Conservation (phyloP, 2,329 filamentous ascomycete genomes). For the Leptosphaerulina australis region DNA sequence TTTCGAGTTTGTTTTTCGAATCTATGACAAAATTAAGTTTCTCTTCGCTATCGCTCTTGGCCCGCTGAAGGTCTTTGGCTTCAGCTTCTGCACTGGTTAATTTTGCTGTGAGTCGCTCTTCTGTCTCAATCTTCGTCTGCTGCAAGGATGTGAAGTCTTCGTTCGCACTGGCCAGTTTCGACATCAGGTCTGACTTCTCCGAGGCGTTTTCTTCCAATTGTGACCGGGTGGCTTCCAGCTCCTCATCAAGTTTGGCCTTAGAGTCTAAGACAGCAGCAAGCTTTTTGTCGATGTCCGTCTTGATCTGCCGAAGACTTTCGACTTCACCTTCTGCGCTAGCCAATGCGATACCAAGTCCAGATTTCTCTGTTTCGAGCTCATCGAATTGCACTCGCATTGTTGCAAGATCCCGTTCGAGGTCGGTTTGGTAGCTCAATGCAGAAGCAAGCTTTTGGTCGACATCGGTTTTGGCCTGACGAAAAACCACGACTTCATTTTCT, state of each 20-base stretch:
- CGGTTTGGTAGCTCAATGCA: background rate
- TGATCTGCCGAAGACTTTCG: constrained; percentile 19
- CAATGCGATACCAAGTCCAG: constrained; percentile 24
- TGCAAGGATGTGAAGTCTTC: background rate
- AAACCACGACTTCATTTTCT: constrained; percentile 18
- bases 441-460: constrained; percentile 7
- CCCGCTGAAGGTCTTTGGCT: constrained; percentile 19
- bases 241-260: constrained; percentile 6
- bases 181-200: background rate
- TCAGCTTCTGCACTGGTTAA: constrained; percentile 27
- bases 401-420: constrained; percentile 12
- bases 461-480: constrained; percentile 23
- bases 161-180: background rate
- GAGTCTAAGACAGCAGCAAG: background rate
- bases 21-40: background rate
- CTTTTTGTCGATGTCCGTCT: constrained; percentile 11
- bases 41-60: constrained; percentile 16
- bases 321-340: constrained; percentile 28
- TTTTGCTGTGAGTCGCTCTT: constrained; percentile 8
- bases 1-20: constrained; percentile 1
- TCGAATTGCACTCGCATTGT: constrained; percentile 15
- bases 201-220: background rate
- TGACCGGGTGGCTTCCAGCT: background rate
- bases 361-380: constrained; percentile 20
- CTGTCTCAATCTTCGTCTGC: background rate